Evolutionary conservation across 176 grass and related monocot species (phyloP).

Genomic region (Triticum monococcum): DNA sequence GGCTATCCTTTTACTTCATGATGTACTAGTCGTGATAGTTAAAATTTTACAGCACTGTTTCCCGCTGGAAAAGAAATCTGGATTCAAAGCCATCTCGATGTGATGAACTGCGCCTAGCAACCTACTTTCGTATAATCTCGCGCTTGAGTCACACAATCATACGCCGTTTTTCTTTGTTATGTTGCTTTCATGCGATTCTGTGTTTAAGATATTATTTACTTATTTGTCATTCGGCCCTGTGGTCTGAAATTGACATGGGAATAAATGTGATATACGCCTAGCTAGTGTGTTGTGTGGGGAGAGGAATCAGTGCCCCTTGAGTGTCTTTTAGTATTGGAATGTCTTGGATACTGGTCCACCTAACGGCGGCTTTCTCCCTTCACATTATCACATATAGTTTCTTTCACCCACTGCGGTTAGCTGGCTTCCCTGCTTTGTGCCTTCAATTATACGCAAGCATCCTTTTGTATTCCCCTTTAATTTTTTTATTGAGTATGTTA

Average conservation of each 20-base stretch:
- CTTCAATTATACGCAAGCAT: conserved; percentile 32
- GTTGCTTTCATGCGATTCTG: background rate
- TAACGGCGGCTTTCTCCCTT: conserved; percentile 29
- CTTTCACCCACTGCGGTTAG: conserved; percentile 31
- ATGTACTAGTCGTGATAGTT: background rate
- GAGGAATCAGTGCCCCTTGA: conserved; percentile 39
- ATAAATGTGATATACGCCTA: conserved; percentile 27
- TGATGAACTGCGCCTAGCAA: conserved; percentile 2
- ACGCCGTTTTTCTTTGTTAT: conserved; percentile 5
- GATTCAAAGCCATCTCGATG: background rate
- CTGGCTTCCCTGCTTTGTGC: conserved; percentile 14
- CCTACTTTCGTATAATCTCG: background rate
- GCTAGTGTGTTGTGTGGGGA: conserved; percentile 25
- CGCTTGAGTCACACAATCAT: background rate
- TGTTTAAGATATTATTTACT: conserved; percentile 1
- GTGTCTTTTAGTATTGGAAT: conserved; percentile 56
- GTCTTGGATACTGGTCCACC: conserved; percentile 33
- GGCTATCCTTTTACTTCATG: background rate
- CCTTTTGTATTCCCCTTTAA: background rate
- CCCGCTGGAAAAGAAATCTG: background rate
- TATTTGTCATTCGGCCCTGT: background rate
- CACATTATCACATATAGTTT: conserved; percentile 17
- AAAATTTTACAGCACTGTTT: background rate
- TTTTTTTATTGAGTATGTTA: conserved; percentile 23
- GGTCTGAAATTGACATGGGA: background rate